Evolutionary conservation across 108 stramenopile genomes (phyloP), one percentile per base, ranked within the genome.

Genomic region (Nitzschia inconspicua): DNA sequence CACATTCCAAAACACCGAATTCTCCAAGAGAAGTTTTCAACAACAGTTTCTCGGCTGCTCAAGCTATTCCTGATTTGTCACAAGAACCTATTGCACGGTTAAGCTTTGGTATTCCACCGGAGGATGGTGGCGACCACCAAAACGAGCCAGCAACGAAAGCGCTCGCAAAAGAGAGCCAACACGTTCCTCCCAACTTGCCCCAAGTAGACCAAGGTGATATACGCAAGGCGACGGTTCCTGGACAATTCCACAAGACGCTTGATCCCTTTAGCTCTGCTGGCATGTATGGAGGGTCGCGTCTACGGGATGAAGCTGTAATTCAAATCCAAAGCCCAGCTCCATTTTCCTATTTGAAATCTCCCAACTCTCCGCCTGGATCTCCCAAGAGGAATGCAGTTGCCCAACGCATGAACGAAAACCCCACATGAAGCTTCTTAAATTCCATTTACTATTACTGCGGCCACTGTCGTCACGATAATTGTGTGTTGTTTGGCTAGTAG

Each of bases 171-270:
- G n/a, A 16, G 11, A 9, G 44, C 11, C n/a, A 16, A 16, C 4
- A 44, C 16, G 11, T 7, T 24, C 25, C 34, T 51, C 53, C 53
- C 4, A 54, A 20, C n/a, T 18, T 54, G 19, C 53, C 53, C 4
- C 18, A 54, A 28, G 37, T 58, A 44, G 57, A 58, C 22, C 57
- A 19, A 5, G 30, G 30, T 19, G 19, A 32, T 36, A 31, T 83
- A 25, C 81, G 80, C 47, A 63, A 69, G 47, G 68, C 83, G n/a
- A 88, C 86, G 1, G 73, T 82, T 29, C 86, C 83, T 37, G 86
- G 86, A 2, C 54, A 82, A 26, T 88, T 84, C 51, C 54, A 71
- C 37, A 82, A 82, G 68, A 82, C 80, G 8, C 63, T 57, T 39
- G 83, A 88, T 55, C 86, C 86, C 19, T 88, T 88, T 46, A 24